These are phyloP conservation scores for Coniella lustricola DNA, from an alignment of 2,329 filamentous ascomycete species.

Conservation along the genomic window DNA sequence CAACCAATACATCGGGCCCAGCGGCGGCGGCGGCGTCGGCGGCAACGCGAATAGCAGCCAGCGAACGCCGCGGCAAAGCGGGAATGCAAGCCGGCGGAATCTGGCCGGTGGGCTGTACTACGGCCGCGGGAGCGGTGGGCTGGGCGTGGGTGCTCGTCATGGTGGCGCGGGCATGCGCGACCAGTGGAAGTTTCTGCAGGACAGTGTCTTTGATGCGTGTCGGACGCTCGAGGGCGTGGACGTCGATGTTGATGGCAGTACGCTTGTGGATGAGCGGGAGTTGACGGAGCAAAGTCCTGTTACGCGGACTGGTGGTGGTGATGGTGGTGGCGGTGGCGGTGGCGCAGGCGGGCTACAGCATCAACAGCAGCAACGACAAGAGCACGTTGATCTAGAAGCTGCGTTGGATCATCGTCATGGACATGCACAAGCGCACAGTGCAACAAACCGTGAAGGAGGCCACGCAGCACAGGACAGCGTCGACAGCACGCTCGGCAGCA, in stretches of 20 bases:
- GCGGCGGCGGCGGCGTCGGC: conserved; percentile 1
- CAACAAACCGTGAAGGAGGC: background rate
- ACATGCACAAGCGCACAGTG: background rate
- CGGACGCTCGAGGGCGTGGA: conserved; percentile 12
- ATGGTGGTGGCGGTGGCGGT: conserved; percentile 3
- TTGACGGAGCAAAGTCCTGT: background rate
- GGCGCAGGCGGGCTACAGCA: conserved; percentile 16
- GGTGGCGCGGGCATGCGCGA: conserved; percentile 6
- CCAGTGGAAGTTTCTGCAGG: conserved; percentile 8
- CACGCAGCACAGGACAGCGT: too few species aligned
- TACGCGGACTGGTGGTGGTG: background rate
- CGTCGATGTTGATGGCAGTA: conserved; percentile 7
- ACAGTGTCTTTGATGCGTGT: conserved; percentile 14
- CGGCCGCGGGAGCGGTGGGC: too few species aligned
- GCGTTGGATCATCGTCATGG: background rate
- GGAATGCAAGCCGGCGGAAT: conserved; percentile 1
- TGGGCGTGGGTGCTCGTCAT: too few species aligned
- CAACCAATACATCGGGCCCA: conserved; percentile 4
- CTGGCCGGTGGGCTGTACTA: too few species aligned
- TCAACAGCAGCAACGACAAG: background rate
- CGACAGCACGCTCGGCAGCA: too few species aligned
- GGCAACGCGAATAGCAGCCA: conserved; percentile 4
- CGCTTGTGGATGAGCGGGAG: conserved; percentile 10
- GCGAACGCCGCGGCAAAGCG: background rate
- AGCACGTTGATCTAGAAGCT: background rate